Base-by-base conservation (phyloP, 371 early-diverging fungal species). In the Syncephalastrum monosporum region DNA sequence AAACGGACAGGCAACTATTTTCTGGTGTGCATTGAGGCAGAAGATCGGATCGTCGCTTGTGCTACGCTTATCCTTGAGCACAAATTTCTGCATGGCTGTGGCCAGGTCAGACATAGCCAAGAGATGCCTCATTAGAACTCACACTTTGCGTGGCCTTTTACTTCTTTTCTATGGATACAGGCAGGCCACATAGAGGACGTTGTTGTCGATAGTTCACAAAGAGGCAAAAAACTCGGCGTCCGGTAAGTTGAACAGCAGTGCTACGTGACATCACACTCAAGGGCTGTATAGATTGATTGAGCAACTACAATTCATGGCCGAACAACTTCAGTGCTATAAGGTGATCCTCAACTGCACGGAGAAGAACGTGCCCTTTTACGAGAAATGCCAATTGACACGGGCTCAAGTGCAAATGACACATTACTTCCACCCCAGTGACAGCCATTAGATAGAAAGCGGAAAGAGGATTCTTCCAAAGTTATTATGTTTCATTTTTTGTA, bases 31-130 rank as follows among this genome's bases (percentile, higher is more conserved):
- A 88, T 95, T 53, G 91, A 93, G 53, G 72, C 82, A 6, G 60
- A 76, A 2, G 59, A 45, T 19, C 59, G 69, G 24, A 84, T 97
- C 46, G 89, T 93, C 16, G 97, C 91, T 2, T 86, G 92, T 38
- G 98, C 96, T n/a, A 94, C 97, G 12, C 68, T 98, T 55, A 63
- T 98, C 14, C 84, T 93, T 21, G 99, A 99, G 71, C 84, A 91
- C 60, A 99, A 99, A 80, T 95, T 97, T 56, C 79, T 96, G 17
- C 86, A 92, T 55, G 69, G 72, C 25, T 88, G 89, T 61, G 95
- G 93, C 5, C 73, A 85, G 64, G 94, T 95, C 62, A 79, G 77
- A 42, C 21, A 65, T 67, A 47, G 7, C 16, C 19, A 6, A 6
- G 5, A n/a, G 33, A 0, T 4, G 48, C 12, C 4, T 15, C 42